phyloP scores from a whole-genome alignment of 805 yeast species.

The Schizosaccharomyces octosporus region DNA sequence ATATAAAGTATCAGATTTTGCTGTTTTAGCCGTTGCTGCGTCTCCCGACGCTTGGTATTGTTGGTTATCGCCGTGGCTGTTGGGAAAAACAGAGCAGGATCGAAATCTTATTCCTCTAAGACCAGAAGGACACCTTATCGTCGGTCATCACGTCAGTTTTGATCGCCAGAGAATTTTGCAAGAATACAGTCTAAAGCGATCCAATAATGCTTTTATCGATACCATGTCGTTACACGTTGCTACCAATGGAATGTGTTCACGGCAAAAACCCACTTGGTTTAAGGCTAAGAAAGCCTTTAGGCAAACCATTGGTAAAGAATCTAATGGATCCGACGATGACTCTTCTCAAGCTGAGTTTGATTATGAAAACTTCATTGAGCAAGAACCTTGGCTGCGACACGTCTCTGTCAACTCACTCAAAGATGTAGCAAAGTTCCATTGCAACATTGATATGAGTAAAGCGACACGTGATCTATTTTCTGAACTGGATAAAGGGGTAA shows the following conservation, averaged over 20 bases:
- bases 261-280: conserved; percentile 61
- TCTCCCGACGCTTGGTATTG: conserved; percentile 68
- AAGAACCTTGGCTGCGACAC: conserved; percentile 55
- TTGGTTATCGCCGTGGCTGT: conserved; percentile 77
- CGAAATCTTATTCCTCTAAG: conserved; percentile 57
- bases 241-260: conserved; percentile 72
- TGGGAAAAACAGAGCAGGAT: conserved; percentile 26
- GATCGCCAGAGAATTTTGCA: conserved; percentile 72
- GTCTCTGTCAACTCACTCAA: conserved; percentile 60
- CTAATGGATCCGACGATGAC: conserved; percentile 1
- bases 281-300: conserved; percentile 12
- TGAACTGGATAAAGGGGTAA: conserved; percentile 25
- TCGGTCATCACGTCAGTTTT: conserved; percentile 79
- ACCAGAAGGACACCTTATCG: conserved; percentile 28
- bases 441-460: conserved; percentile 44
- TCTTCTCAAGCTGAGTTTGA: conserved; percentile 4
- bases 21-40: conserved; percentile 61
- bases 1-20: conserved; percentile 47
- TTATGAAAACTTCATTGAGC: conserved; percentile 13
- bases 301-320: conserved; percentile 4
- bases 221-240: conserved; percentile 87
- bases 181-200: conserved; percentile 43
- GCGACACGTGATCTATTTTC: conserved; percentile 39
- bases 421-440: conserved; percentile 58
- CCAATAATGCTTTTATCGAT: conserved; percentile 63